Evolutionary conservation across 371 early-diverging fungal genomes (phyloP), one percentile per base, ranked within the genome.

Genomic region (Mucor irregularis): DNA sequence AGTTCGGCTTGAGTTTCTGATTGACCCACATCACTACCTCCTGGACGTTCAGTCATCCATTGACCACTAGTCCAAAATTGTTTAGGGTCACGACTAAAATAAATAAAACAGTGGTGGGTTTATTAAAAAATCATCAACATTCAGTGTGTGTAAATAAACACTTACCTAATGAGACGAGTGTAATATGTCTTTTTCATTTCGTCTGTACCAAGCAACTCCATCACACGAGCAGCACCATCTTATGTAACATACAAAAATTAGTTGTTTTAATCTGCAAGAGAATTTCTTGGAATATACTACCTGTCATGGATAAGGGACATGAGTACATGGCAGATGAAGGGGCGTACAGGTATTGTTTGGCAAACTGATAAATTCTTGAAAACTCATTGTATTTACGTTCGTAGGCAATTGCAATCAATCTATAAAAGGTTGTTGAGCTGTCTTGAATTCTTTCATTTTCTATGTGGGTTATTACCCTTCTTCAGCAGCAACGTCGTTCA

Each of bases 31-130:
- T 86, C 84, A 21, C 78, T 76, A 26, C 90, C 88, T 35, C 88
- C 87, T 5, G 86, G 84, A 6, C 87, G 71, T 53, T 90, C 90
- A 0, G 88, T 90, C 90, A 88, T 90, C 88, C 87, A 88, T 56
- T 90, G 90, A 4, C 88, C 88, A 45, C 80, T 80, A 8, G 85
- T 87, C 74, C 82, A 81, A 46, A 84, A 82, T 22, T 29, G 8
- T 4, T 51, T 57, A 7, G 87, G 86, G 54, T 87, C 83, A 9
- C 87, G 83, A 29, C 80, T 65, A 51, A 2, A 6, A 5, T 35
- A 35, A 14, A 35, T 35, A 35, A n/a, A 2, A 35, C 16, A n/a
- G n/a, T n/a, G n/a, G n/a, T n/a, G n/a, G 4, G 7, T 35, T 6
- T 2, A 3, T 11, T 11, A 31, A 49, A 33, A 13, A 42, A 13